These are phyloP conservation scores for Entomortierella lignicola DNA, from an alignment of 192 early-diverging fungal species.

Conservation along the genomic window DNA sequence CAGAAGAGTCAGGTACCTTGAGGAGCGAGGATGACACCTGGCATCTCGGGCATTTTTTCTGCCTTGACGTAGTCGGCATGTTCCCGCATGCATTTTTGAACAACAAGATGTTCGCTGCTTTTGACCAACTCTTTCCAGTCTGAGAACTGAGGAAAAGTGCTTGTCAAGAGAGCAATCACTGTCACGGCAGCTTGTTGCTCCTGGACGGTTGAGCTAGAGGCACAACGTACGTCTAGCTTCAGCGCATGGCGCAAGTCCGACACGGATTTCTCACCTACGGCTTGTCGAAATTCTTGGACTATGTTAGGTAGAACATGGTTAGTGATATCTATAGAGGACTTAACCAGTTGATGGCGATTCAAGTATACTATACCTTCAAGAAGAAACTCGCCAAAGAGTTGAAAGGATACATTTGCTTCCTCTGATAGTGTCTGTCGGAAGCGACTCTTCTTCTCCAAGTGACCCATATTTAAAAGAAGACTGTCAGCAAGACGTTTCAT, in stretches of 20 bases:
- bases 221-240: slow-evolving; percentile 81
- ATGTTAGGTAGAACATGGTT: not conserved
- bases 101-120: slow-evolving; percentile 78
- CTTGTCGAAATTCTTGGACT: slow-evolving; percentile 90
- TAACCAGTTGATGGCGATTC: not conserved
- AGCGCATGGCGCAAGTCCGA: slow-evolving; percentile 84
- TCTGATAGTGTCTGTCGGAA: slow-evolving; percentile 70
- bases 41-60: slow-evolving; percentile 60
- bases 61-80: slow-evolving; percentile 56
- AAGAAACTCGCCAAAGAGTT: slow-evolving; percentile 94
- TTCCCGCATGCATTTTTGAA: slow-evolving; percentile 79
- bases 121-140: slow-evolving; percentile 96
- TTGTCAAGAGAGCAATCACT: slow-evolving; percentile 81
- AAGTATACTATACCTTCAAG: slow-evolving; percentile 70
- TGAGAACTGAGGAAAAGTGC: slow-evolving; percentile 78
- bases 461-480: slow-evolving; percentile 83
- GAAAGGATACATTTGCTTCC: slow-evolving; percentile 89
- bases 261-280: slow-evolving; percentile 80
- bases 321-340: no score
- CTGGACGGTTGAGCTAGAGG: slow-evolving; percentile 71
- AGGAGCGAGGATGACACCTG: slow-evolving; percentile 67
- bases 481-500: slow-evolving; percentile 92
- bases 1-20: slow-evolving; percentile 50
- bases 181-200: slow-evolving; percentile 82
- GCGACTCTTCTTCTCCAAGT: slow-evolving; percentile 68